phyloP scores from a whole-genome alignment of 2,329 filamentous ascomycete genomes.

The Lasiodiplodia theobromae region DNA sequence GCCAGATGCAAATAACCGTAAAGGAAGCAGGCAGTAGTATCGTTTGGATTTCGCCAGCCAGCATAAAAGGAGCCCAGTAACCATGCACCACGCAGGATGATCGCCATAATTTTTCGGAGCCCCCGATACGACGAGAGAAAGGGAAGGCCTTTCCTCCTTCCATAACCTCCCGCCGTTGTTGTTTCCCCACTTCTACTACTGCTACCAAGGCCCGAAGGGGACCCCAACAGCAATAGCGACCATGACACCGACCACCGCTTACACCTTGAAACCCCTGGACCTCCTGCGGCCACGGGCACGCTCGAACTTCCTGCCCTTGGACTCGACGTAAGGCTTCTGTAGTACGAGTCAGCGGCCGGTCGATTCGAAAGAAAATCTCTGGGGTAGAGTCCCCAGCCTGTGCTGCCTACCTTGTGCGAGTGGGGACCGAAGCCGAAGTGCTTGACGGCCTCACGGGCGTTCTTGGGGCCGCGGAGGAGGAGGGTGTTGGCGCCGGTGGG shows the following conservation, averaged over 20 bases:
- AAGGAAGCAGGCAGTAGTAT: conserved; percentile 28
- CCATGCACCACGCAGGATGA: conserved; percentile 30
- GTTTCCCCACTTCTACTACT: background rate
- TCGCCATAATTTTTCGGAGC: conserved; percentile 29
- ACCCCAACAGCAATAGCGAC: conserved; percentile 12
- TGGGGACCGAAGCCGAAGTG: conserved; percentile 99
- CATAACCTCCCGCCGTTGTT: conserved; percentile 6
- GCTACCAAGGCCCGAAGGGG: background rate
- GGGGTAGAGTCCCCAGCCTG: conserved; percentile 29
- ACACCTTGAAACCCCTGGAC: conserved; percentile 99
- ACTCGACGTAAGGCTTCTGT: conserved; percentile 94
- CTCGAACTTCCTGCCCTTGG: conserved; percentile 99
- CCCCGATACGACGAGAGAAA: conserved; percentile 20
- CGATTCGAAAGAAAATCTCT: background rate
- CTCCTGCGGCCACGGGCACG: conserved; percentile 97
- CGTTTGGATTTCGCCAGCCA: conserved; percentile 28
- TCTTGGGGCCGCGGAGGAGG: conserved; percentile 97
- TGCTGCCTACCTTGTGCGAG: conserved; percentile 82
- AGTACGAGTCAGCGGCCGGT: conserved; percentile 32
- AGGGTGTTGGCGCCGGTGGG: conserved; percentile 97
- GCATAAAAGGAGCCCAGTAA: conserved; percentile 26
- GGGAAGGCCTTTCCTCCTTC: conserved; percentile 22
- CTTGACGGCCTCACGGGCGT: conserved; percentile 96
- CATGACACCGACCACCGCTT: conserved; percentile 55
- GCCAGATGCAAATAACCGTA: conserved; percentile 30